phyloP scores from a whole-genome alignment of 2,329 filamentous ascomycete genomes.

The Trichoderma simmonsii region DNA sequence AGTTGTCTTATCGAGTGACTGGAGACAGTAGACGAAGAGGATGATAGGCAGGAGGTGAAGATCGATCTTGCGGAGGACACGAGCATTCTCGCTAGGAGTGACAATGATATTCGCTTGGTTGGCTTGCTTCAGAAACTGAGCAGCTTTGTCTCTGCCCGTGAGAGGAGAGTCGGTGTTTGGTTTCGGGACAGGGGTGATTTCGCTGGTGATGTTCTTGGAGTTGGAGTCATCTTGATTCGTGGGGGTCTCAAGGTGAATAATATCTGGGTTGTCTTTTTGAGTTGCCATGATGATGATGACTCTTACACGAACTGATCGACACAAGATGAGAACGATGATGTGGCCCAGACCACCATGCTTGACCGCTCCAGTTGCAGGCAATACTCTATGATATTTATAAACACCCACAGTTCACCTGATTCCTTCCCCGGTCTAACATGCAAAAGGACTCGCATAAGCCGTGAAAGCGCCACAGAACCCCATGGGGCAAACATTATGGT shows the following conservation, averaged over 20 bases:
- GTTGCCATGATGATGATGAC: neutral
- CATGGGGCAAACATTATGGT: neutral
- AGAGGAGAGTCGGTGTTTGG: slow-evolving; percentile 1
- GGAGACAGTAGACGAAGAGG: slow-evolving; percentile 49
- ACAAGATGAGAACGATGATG: neutral
- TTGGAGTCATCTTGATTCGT: neutral
- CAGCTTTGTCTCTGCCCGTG: slow-evolving; percentile 42
- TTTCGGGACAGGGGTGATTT: slow-evolving; percentile 1
- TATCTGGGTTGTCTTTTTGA: slow-evolving; percentile 13
- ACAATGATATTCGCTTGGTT: slow-evolving; percentile 43
- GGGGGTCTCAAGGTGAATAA: slow-evolving; percentile 10
- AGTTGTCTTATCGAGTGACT: slow-evolving; percentile 31
- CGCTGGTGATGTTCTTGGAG: neutral
- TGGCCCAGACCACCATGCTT: neutral
- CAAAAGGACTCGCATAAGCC: neutral
- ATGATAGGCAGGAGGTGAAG: slow-evolving; percentile 48
- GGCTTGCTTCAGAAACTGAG: slow-evolving; percentile 45
- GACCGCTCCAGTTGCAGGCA: neutral
- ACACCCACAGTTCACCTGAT: neutral
- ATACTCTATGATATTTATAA: slow-evolving; percentile 7
- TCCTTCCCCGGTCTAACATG: neutral
- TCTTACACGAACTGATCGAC: neutral
- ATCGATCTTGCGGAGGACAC: slow-evolving; percentile 47
- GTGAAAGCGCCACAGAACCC: neutral
- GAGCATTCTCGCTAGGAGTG: slow-evolving; percentile 50